These are phyloP conservation scores for Monosporascus ibericus DNA, from an alignment of 2,329 filamentous ascomycete genomes.

Conservation along the genomic window DNA sequence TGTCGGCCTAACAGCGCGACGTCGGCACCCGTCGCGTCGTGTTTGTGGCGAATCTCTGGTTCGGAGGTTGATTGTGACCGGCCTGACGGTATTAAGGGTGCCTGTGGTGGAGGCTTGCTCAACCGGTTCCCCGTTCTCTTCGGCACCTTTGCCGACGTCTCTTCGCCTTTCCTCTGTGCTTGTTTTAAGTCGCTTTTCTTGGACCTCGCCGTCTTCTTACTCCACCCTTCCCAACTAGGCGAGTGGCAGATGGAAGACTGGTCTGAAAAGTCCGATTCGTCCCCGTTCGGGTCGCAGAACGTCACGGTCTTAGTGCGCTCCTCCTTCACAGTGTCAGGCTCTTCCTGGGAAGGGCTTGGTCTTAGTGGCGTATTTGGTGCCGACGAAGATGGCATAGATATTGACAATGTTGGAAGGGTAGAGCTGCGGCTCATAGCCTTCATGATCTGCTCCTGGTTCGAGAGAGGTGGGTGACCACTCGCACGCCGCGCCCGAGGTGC, in stretches of 20 bases:
- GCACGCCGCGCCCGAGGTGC: slow-evolving; percentile 25
- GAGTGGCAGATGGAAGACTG: slow-evolving; percentile 53
- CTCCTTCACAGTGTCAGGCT: slow-evolving; percentile 15
- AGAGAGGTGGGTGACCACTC: slow-evolving; percentile 26
- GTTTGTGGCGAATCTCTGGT: slow-evolving; percentile 14
- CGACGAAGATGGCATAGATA: slow-evolving; percentile 25
- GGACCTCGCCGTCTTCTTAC: slow-evolving; percentile 45
- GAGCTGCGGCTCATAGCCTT: slow-evolving; percentile 24
- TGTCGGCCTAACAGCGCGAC: slow-evolving; percentile 7
- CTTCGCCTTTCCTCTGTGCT: slow-evolving; percentile 32
- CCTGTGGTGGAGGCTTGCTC: slow-evolving; percentile 29
- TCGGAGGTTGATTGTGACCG: slow-evolving; percentile 22
- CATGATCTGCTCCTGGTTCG: slow-evolving; percentile 28
- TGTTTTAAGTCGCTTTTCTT: slow-evolving; percentile 35
- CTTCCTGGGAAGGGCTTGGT: slow-evolving; percentile 11
- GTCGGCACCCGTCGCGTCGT: slow-evolving; percentile 11
- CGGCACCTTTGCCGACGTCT: slow-evolving; percentile 31
- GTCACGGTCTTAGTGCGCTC: slow-evolving; percentile 34
- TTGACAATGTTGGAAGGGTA: slow-evolving; percentile 26
- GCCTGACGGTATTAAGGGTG: slow-evolving; percentile 19
- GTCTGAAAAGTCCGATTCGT: slow-evolving; percentile 31
- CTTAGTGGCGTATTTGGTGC: slow-evolving; percentile 12
- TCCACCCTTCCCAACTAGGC: slow-evolving; percentile 54
- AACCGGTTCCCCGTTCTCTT: slow-evolving; percentile 32
- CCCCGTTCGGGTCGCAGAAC: slow-evolving; percentile 28